phyloP scores from a whole-genome alignment of 2,329 filamentous ascomycete species.

The Ophiostoma australiae region DNA sequence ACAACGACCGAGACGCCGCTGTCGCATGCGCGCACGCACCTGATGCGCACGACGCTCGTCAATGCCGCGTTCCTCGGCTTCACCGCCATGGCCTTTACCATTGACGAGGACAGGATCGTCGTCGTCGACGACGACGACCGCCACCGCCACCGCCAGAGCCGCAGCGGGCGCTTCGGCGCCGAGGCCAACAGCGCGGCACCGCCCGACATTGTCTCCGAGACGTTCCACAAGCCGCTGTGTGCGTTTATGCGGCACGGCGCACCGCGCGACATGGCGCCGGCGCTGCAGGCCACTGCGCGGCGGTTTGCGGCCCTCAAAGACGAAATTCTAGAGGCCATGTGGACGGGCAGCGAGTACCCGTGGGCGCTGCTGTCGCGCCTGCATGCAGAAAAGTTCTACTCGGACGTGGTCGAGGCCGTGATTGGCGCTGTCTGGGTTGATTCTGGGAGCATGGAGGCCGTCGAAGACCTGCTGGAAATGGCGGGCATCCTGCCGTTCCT shows the following conservation, averaged over 20 bases:
- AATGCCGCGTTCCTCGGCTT: slow-evolving; percentile 79
- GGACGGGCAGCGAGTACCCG: slow-evolving; percentile 56
- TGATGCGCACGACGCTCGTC: slow-evolving; percentile 68
- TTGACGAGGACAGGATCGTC: slow-evolving; percentile 28
- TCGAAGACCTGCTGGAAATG: slow-evolving; percentile 54
- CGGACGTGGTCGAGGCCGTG: slow-evolving; percentile 75
- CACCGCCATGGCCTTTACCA: slow-evolving; percentile 56
- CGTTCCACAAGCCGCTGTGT: slow-evolving; percentile 49
- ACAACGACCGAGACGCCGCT: slow-evolving; percentile 36
- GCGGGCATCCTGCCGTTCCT: slow-evolving; percentile 64
- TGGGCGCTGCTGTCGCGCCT: slow-evolving; percentile 68
- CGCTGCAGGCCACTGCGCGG: slow-evolving; percentile 33
- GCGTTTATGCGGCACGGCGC: slow-evolving; percentile 60
- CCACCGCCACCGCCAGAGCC: neutral
- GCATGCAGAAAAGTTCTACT: slow-evolving; percentile 69
- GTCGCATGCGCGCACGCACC: slow-evolving; percentile 61
- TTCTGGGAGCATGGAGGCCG: slow-evolving; percentile 57
- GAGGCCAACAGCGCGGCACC: neutral
- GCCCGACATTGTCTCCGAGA: neutral
- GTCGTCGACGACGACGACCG: slow-evolving; percentile 19
- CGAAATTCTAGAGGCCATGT: slow-evolving; percentile 48
- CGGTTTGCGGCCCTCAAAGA: slow-evolving; percentile 47
- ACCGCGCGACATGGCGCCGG: slow-evolving; percentile 42
- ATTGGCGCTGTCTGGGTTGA: slow-evolving; percentile 84
- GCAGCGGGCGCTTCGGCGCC: neutral